Percentiles rank a stretch among this genome's conserved stretches.
These are phyloP conservation scores for Candida verbasci DNA, from an alignment of 805 yeast species.

Conservation along the genomic window DNA sequence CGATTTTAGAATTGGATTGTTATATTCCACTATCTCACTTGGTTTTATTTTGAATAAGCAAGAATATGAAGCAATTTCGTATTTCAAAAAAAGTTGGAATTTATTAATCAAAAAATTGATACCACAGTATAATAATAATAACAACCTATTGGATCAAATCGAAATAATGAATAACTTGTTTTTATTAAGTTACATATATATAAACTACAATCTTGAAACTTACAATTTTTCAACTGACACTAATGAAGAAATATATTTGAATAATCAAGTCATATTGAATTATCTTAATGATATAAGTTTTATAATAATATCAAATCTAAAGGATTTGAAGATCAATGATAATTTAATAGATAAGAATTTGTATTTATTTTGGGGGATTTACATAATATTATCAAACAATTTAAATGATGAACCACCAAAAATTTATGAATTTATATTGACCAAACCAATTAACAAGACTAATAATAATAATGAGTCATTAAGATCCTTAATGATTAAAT, in stretches of 20 bases:
- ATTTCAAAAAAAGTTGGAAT: slow-evolving; percentile 45
- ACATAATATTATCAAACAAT: slow-evolving; percentile 42
- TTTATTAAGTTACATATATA: slow-evolving; percentile 38
- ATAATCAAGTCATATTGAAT: slow-evolving; percentile 44
- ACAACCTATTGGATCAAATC: slow-evolving; percentile 22
- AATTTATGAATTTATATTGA: slow-evolving; percentile 18
- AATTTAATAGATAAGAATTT: slow-evolving; percentile 25
- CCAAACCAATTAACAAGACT: slow-evolving; percentile 12
- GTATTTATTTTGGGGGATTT: slow-evolving; percentile 46
- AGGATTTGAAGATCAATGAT: slow-evolving; percentile 13
- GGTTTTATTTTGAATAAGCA: slow-evolving; percentile 32
- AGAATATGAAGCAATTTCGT: slow-evolving; percentile 27
- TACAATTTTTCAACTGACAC: slow-evolving; percentile 1
- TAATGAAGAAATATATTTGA: slow-evolving; percentile 19
- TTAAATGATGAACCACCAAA: slow-evolving; percentile 41
- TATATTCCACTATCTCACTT: slow-evolving; percentile 42
- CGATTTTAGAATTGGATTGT: slow-evolving; percentile 31
- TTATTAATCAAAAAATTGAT: slow-evolving; percentile 30
- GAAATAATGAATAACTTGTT: slow-evolving; percentile 45
- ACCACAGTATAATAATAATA: slow-evolving; percentile 28
- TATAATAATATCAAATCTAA: slow-evolving; percentile 36
- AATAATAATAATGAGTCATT: slow-evolving; percentile 11
- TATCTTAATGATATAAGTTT: slow-evolving; percentile 45
- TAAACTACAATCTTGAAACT: slow-evolving; percentile 31
- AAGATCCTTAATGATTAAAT: slow-evolving; percentile 18